phyloP scores from a whole-genome alignment of 495 filamentous ascomycete species.

The Hypoxylon fuscum region DNA sequence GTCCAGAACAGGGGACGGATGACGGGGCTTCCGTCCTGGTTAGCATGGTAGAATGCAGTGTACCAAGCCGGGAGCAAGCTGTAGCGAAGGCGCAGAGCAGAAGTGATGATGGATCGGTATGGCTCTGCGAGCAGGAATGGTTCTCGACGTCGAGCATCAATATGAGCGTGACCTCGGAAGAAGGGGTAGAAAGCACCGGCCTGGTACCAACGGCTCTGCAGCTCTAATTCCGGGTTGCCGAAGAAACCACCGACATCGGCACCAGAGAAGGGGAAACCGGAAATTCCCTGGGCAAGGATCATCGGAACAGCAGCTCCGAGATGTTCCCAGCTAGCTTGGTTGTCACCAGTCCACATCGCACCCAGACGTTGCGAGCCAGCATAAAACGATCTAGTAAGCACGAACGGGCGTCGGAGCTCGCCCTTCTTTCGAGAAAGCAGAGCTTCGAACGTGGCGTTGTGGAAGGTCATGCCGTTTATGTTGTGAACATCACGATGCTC shows the following conservation, averaged over 20 bases:
- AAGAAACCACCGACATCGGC: constrained; percentile 99
- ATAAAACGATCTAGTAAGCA: constrained; percentile 91
- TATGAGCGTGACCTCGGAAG: constrained; percentile 98
- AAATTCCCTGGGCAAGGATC: constrained; percentile 89
- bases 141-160: constrained; percentile 92
- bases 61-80: constrained; percentile 94
- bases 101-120: constrained; percentile 83
- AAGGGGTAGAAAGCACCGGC: constrained; percentile 97
- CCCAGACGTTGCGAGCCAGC: constrained; percentile 87
- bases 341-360: constrained; percentile 99
- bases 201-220: constrained; percentile 95
- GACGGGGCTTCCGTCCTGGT: constrained; percentile 83
- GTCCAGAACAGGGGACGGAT: constrained; percentile 90
- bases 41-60: constrained; percentile 92
- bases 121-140: constrained; percentile 89
- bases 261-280: constrained; percentile 92
- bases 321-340: constrained; percentile 93
- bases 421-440: constrained; percentile 81
- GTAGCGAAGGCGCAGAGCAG: constrained; percentile 88
- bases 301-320: constrained; percentile 87
- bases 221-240: constrained; percentile 90
- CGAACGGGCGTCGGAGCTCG: constrained; percentile 80
- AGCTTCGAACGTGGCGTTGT: constrained; percentile 90
- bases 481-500: constrained; percentile 98
- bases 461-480: constrained; percentile 89